Base-by-base conservation (phyloP, 352 stramenopile genomes). In the Blastocystis sp. region DNA sequence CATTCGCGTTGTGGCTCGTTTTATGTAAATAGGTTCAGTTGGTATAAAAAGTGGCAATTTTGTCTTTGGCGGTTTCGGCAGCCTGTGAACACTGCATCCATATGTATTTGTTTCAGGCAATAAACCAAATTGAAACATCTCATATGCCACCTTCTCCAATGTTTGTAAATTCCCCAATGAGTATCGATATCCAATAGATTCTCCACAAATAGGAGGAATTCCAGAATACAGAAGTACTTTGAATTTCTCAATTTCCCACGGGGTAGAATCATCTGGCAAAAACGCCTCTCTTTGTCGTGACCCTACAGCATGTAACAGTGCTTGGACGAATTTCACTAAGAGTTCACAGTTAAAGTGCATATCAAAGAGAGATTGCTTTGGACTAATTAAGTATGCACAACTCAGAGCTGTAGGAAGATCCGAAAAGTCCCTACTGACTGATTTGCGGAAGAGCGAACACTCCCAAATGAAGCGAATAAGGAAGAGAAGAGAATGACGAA, bases 151-250 rank as follows among this genome's bases (percentile, higher is more conserved):
- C 2, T 17, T 53, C 56, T 84, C 73, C 73, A 84, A 42, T 37
- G 4, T 3, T 19, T 42, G 22, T 27, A 84, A 15, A 24, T 66
- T 68, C 33, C 33, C 51, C 22, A 84, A n/a, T 3, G 73, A 69
- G 51, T 84, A 84, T 7, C 17, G 5, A 35, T 84, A 84, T n/a
- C 53, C 17, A 11, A 27, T 22, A 3, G 6, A 22, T 24, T 51
- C 53, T 54, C 51, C 13, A 27, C 27, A 56, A 27, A 44, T 0
- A 9, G 73, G 73, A 9, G 48, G 17, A 44, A 84, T 84, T 19
- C 53, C 42, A 17, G 73, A 84, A 57, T 53, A 84, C 42, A 84
- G 54, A n/a, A 84, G 35, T 19, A 84, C 73, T 48, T 84, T 84
- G 51, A 54, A 84, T 17, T 66, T 22, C n/a, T 84, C 73, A 19